phyloP scores from a whole-genome alignment of 179 eudicot species.

The Silene vulgaris region DNA sequence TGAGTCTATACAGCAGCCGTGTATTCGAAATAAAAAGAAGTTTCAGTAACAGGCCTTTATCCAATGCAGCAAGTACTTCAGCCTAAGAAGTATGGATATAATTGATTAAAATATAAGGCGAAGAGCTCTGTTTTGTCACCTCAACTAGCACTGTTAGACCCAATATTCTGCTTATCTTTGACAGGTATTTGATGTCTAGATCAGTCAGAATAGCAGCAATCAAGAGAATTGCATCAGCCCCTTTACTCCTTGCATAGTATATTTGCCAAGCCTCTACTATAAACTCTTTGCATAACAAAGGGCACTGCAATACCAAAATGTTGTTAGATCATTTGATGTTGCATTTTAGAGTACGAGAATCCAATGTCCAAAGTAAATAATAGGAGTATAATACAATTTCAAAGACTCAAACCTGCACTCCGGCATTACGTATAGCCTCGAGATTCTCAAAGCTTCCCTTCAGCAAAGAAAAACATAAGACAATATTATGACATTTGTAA shows the following conservation, averaged over 20 bases:
- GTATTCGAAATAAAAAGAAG: neutral
- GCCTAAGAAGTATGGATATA: neutral
- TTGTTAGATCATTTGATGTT: neutral
- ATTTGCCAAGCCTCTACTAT: slow-evolving; percentile 92
- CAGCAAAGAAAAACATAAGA: neutral
- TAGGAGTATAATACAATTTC: neutral
- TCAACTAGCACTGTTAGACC: slow-evolving; percentile 83
- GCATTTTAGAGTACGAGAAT: neutral
- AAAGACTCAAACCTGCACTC: slow-evolving; percentile 58
- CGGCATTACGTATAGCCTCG: slow-evolving; percentile 77
- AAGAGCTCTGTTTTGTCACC: slow-evolving; percentile 36
- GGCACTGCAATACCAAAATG: slow-evolving; percentile 54
- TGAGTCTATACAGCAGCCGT: neutral
- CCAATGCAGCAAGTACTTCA: slow-evolving; percentile 1
- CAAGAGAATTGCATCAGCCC: slow-evolving; percentile 92
- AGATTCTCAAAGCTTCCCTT: slow-evolving; percentile 91
- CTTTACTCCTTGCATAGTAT: slow-evolving; percentile 76
- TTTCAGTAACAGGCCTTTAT: neutral
- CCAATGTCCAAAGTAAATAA: neutral
- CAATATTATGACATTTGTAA: slow-evolving; percentile 35
- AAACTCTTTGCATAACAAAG: slow-evolving; percentile 89
- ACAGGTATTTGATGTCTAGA: slow-evolving; percentile 68
- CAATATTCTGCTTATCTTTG: slow-evolving; percentile 62
- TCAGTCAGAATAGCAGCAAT: slow-evolving; percentile 85
- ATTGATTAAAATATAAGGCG: neutral